Evolutionary conservation across 805 yeast genomes (phyloP), one percentile per base, ranked within the genome.

Genomic region (Candida andamanensis): DNA sequence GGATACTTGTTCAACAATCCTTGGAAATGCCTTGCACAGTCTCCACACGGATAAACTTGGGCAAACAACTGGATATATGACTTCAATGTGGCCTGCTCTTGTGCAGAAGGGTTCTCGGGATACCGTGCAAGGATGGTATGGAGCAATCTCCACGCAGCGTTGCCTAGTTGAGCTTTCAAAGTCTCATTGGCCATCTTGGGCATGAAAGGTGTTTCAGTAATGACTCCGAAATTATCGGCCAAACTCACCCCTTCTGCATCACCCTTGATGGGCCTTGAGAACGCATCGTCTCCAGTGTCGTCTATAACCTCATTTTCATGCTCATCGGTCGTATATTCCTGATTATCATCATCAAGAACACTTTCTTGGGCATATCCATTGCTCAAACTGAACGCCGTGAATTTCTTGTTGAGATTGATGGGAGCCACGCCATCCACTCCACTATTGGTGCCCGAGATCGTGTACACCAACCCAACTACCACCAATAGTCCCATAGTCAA

Each of bases 41-140:
- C 97, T 3, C 95, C 95, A 60, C 97, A 90, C 0, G 98, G 98
- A 44, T 92, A 92, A 7, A 92, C 90, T 47, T 89, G 85, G 1
- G 92, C 87, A 60, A 89, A 92, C 21, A 85, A 62, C 15, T 74
- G 60, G 14, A 92, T 69, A 53, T 78, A 92, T 36, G 64, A 72
- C 12, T 58, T 48, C 29, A 92, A 62, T 17, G 90, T 82, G 18
- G 65, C 53, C 31, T 76, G 69, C 49, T 90, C 87, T 27, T 69
- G 72, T 3, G 50, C 44, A 1, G 79, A 58, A 13, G 98, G 98
- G 16, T 61, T 60, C 26, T 83, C 95, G 0, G 98, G 97, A 51
- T 84, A 92, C 50, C 96, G 72, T 1, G 97, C 95, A 29, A 92
- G 65, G 20, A 89, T 78, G 0, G 97, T 90, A 58, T 92, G 98